A percentile compares a stretch with the other conserved stretches of the same genome.
phyloP scores from a whole-genome alignment of 2,329 filamentous ascomycete genomes.

The Fusarium protoensiforme region DNA sequence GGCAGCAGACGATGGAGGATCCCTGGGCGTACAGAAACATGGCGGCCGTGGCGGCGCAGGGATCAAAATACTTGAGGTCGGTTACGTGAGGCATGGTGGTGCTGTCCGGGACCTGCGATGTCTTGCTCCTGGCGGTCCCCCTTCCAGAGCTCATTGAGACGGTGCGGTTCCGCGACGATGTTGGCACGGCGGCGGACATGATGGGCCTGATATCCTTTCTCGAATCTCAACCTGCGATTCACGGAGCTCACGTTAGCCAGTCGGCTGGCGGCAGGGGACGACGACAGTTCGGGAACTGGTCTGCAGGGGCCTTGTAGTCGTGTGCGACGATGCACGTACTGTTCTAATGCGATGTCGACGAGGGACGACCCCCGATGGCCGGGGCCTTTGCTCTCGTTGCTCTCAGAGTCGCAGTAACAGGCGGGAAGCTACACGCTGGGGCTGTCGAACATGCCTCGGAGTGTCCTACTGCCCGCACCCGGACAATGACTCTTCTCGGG shows the following conservation, averaged over 20 bases:
- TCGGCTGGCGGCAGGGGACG: conserved; percentile 36
- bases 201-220: conserved; percentile 53
- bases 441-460: conserved; percentile 53
- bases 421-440: conserved; percentile 48
- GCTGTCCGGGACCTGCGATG: conserved; percentile 61
- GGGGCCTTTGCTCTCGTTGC: conserved; percentile 35
- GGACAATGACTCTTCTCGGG: conserved; percentile 39
- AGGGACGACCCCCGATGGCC: conserved; percentile 44
- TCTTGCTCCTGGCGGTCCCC: conserved; percentile 61
- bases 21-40: conserved; percentile 92
- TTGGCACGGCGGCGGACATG: conserved; percentile 67
- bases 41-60: conserved; percentile 89
- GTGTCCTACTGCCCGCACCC: conserved; percentile 47
- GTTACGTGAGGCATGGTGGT: conserved; percentile 60
- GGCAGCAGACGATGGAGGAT: conserved; percentile 83
- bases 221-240: conserved; percentile 36
- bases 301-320: conserved; percentile 40
- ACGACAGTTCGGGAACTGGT: conserved; percentile 27
- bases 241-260: conserved; percentile 32
- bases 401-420: conserved; percentile 42
- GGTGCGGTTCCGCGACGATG: conserved; percentile 68
- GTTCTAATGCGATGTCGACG: conserved; percentile 48
- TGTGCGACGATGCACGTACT: conserved; percentile 56
- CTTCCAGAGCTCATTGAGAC: conserved; percentile 68
- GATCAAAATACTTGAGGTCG: conserved; percentile 74